Evolutionary conservation across 2,329 filamentous ascomycete species (phyloP).

Genomic region (Chaetomium sp.): DNA sequence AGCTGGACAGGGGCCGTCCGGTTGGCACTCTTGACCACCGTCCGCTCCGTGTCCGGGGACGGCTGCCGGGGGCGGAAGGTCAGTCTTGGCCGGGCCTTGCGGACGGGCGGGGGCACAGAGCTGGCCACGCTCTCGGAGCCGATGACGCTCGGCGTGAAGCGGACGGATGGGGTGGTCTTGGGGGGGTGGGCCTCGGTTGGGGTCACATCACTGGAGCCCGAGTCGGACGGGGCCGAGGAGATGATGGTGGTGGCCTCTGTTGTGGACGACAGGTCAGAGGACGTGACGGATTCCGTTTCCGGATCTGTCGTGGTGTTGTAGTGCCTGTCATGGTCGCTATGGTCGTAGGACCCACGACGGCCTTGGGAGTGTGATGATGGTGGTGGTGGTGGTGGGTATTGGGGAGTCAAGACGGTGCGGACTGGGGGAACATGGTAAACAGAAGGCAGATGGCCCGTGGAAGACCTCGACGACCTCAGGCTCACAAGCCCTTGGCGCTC

Average conservation of each 20-base stretch:
- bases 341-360: constrained; percentile 13
- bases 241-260: constrained; percentile 34
- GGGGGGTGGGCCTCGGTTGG: constrained; percentile 17
- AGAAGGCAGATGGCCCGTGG: constrained; percentile 13
- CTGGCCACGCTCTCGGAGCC: constrained; percentile 19
- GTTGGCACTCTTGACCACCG: constrained; percentile 16
- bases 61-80: constrained; percentile 9
- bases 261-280: constrained; percentile 33
- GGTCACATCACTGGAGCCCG: constrained; percentile 21
- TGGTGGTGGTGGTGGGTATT: constrained; percentile 10
- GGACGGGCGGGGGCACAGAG: constrained; percentile 8
- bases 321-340: constrained; percentile 9
- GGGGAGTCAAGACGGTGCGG: constrained; percentile 18
- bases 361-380: constrained; percentile 13
- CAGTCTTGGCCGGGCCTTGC: constrained; percentile 18
- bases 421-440: constrained; percentile 20
- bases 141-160: constrained; percentile 24
- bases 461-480: constrained; percentile 20
- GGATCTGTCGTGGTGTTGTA: constrained; percentile 20
- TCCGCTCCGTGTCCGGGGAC: constrained; percentile 16
- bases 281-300: constrained; percentile 33
- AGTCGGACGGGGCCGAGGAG: constrained; percentile 23
- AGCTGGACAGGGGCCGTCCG: constrained; percentile 9
- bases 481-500: constrained; percentile 22
- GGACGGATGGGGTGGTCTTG: constrained; percentile 21